Percentiles rank a stretch among this genome's conserved stretches.
phyloP scores from a whole-genome alignment of 2,329 filamentous ascomycete genomes.

The Monilinia fructicola region DNA sequence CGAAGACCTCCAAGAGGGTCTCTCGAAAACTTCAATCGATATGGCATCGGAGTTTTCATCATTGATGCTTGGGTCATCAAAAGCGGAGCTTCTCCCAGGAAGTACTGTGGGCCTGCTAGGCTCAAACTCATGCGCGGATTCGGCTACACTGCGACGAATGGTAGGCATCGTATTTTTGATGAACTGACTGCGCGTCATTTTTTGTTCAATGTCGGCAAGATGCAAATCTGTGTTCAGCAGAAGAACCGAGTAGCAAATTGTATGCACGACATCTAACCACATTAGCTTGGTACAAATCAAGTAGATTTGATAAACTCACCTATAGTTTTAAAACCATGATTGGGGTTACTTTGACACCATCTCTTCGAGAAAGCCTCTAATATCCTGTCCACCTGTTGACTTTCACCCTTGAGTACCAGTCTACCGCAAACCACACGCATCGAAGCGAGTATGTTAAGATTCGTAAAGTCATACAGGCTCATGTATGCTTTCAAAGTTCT shows the following conservation, averaged over 20 bases:
- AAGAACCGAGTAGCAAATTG: slow-evolving; percentile 93
- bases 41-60: slow-evolving; percentile 25
- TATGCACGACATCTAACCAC: slow-evolving; percentile 81
- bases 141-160: slow-evolving; percentile 71
- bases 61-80: slow-evolving; percentile 26
- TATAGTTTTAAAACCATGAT: slow-evolving; percentile 86
- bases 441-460: slow-evolving; percentile 74
- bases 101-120: slow-evolving; percentile 52
- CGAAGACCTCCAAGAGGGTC: slow-evolving; percentile 40
- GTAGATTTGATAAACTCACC: slow-evolving; percentile 55
- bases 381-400: slow-evolving; percentile 94
- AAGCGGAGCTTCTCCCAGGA: slow-evolving; percentile 41
- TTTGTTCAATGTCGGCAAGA: slow-evolving; percentile 88
- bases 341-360: slow-evolving; percentile 92
- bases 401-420: slow-evolving; percentile 83
- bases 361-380: slow-evolving; percentile 83
- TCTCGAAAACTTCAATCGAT: slow-evolving; percentile 39
- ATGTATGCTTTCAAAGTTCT: slow-evolving; percentile 75
- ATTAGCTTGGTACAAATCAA: slow-evolving; percentile 24
- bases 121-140: slow-evolving; percentile 69
- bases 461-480: slow-evolving; percentile 83
- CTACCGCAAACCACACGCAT: slow-evolving; percentile 79
- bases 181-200: slow-evolving; percentile 94
- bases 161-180: slow-evolving; percentile 95
- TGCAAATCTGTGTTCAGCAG: slow-evolving; percentile 95